Evolutionary conservation across 768 basidiomycete species (phyloP), one percentile per base, ranked within the genome.

Genomic region (Russula griseocarnosa): DNA sequence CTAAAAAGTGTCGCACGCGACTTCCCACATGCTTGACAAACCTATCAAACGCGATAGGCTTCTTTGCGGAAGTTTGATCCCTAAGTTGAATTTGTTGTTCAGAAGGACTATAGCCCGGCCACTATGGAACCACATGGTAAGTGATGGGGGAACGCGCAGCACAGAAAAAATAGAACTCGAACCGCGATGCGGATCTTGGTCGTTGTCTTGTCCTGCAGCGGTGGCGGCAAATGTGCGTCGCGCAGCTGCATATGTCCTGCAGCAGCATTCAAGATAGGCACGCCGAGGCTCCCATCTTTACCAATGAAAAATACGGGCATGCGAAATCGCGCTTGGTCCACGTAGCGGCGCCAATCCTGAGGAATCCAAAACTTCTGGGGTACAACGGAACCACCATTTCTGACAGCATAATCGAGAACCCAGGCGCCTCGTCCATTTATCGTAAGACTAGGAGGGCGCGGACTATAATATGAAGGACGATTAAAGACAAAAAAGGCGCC

Each of bases 321-420:
- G 24, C 46, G 18, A 1, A 67, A 55, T 4, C 18, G n/a, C 5
- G 59, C 59, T 26, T 65, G 58, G 24, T 55, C 53, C 16, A 67
- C 63, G 22, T 52, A 55, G 28, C 59, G 66, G 16, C 42, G 54
- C 51, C 55, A 47, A 30, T 67, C 36, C 7, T 44, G 59, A 3
- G 66, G 63, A 18, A 18, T 18, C 66, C 66, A 67, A 36, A 67
- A 24, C 24, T 55, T 40, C 51, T 67, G 66, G 4, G 66, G 66
- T 9, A 67, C 63, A 6, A 67, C 58, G 4, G 54, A 32, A 8
- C 66, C 66, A n/a, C 58, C 63, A 3, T 1, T 26, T 36, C 42
- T 46, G 8, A 67, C 24, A n/a, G 20, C 34, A 34, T 57, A 55
- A 26, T 67, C 66, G 3, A 67, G 53, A 8, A 67, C 40, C 62